Evolutionary conservation across 495 filamentous ascomycete genomes (phyloP).

Genomic region (Thozetella sp.): DNA sequence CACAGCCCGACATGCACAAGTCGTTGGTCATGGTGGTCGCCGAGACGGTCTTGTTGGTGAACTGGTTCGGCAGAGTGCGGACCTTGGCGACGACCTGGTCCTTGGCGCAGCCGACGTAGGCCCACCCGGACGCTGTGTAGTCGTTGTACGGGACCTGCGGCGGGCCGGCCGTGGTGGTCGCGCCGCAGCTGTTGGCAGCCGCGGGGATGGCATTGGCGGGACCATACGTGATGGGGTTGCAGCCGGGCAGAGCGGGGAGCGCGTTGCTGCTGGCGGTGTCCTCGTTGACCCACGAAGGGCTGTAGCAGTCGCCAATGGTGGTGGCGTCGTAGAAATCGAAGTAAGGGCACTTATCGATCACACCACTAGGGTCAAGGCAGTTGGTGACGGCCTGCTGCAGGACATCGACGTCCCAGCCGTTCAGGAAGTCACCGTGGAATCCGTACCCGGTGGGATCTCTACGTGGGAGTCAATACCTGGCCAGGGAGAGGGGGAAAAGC

Average conservation of each 20-base stretch:
- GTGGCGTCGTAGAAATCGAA: conserved; percentile 19
- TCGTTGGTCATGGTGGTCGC: conserved; percentile 48
- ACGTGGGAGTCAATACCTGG: too few relatives aligned
- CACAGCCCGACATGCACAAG: conserved; percentile 49
- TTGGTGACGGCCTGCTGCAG: conserved; percentile 49
- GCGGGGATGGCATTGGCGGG: conserved; percentile 19
- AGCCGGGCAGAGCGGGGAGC: conserved; percentile 40
- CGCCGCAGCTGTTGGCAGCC: background rate
- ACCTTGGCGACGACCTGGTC: conserved; percentile 35
- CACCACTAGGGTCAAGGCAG: conserved; percentile 45
- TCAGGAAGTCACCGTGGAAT: conserved; percentile 62
- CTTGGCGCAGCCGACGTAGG: conserved; percentile 51
- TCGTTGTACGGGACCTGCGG: background rate
- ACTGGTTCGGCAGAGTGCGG: conserved; percentile 43
- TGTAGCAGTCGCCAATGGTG: background rate
- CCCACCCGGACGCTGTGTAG: conserved; percentile 32
- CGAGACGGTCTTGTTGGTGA: conserved; percentile 26
- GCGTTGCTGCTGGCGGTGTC: background rate
- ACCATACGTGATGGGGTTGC: conserved; percentile 47
- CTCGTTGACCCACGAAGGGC: background rate
- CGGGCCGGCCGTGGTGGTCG: background rate
- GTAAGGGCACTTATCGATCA: conserved; percentile 43
- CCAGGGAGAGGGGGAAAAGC: too few relatives aligned
- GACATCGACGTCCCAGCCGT: conserved; percentile 60
- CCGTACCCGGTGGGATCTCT: conserved; percentile 40